Conservation (phyloP, 1,284 basidiomycete genomes). For the Cryptococcus hybrid region DNA sequence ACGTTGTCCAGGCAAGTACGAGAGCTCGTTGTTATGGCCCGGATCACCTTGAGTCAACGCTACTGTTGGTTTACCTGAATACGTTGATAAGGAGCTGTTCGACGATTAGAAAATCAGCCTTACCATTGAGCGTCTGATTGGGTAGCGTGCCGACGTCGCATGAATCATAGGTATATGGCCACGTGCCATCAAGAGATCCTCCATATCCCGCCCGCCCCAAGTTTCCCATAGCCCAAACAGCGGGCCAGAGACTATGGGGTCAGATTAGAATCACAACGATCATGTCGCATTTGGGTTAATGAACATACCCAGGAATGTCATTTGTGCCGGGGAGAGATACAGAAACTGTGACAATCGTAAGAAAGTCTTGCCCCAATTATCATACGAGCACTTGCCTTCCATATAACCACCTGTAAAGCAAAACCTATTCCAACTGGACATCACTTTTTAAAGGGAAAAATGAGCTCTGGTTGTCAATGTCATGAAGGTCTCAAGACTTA, state of each 20-base stretch:
- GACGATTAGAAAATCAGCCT: background rate
- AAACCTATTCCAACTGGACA: constrained; percentile 75
- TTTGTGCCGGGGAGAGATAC: constrained; percentile 76
- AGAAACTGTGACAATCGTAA: constrained; percentile 25
- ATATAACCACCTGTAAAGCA: constrained; percentile 88
- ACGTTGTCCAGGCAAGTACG: constrained; percentile 76
- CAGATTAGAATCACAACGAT: background rate
- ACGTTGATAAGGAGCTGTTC: background rate
- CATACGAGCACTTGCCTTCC: constrained; percentile 55
- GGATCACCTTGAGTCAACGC: constrained; percentile 30
- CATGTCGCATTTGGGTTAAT: background rate
- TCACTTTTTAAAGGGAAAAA: constrained; percentile 29
- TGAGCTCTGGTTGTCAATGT: too few relatives aligned
- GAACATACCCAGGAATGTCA: constrained; percentile 58
- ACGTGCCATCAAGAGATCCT: constrained; percentile 51
- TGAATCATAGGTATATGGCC: constrained; percentile 56
- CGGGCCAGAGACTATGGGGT: constrained; percentile 55
- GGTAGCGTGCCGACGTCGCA: constrained; percentile 58
- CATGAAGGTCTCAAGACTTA: constrained; percentile 6
- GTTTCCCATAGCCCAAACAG: constrained; percentile 55
- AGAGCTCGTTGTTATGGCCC: constrained; percentile 44
- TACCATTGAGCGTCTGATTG: constrained; percentile 54
- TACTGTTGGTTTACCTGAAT: constrained; percentile 27
- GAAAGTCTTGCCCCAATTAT: background rate
- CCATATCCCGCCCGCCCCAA: constrained; percentile 55